Base-by-base conservation (phyloP, 345 rosid species). In the Boechera retrofracta region DNA sequence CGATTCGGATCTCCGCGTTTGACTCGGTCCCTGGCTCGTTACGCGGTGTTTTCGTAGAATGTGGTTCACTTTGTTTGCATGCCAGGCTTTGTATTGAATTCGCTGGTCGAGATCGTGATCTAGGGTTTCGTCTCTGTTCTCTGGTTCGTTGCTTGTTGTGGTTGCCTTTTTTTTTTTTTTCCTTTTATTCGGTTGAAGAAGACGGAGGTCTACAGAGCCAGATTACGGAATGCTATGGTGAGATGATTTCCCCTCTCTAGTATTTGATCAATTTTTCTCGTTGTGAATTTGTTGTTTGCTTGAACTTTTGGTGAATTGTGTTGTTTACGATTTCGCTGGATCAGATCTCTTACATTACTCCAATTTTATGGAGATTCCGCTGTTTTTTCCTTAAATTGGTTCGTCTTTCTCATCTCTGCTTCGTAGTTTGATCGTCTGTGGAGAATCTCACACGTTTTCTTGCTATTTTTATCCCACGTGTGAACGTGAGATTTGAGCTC, bases 191-290 rank as follows among this genome's bases (percentile, higher is more conserved):
- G 67, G 76, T 71, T 75, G 67, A 63, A 47, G 24, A 83, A 77
- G 67, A 86, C 99, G 97, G 92, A 85, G 98, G 78, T 81, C 15
- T 53, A 65, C 76, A 64, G 88, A 15, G 83, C 73, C 61, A 77
- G 83, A 66, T 80, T 80, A 69, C 87, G 92, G 84, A 79, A 96
- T 96, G 97, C 88, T 81, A 96, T 96, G 99, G 99, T 96, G 78
- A 48, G 87, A 67, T 53, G 55, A 62, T 78, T 60, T 38, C 48
- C 71, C 63, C 49, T 54, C 8, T 18, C 4, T 12, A 4, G 16
- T 33, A 62, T 9, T 42, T 8, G 16, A 61, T 9, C 42, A n/a
- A 3, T 58, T 84, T 16, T 53, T 59, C 10, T 28, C 69, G 60
- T 61, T 10, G 28, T 66, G 0, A 15, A 26, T 41, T 28, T 41